phyloP scores from a whole-genome alignment of 768 basidiomycete species.

The Cubamyces lactineus region DNA sequence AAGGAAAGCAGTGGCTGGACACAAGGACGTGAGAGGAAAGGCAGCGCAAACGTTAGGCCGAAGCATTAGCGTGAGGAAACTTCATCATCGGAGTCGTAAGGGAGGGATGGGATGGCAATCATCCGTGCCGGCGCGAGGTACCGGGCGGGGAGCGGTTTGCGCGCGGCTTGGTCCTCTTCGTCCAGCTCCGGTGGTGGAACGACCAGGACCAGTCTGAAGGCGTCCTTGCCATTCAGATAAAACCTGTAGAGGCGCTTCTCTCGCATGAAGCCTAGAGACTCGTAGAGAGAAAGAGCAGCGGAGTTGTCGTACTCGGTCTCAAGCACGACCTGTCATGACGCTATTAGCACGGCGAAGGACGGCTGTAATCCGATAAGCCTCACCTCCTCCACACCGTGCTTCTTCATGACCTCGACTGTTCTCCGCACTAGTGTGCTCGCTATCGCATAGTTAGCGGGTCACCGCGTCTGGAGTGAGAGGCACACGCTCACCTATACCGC shows the following conservation, averaged over 20 bases:
- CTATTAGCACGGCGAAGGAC: neutral
- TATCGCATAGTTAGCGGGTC: slow-evolving; percentile 44
- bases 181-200: slow-evolving; percentile 40
- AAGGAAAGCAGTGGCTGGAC: neutral
- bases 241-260: slow-evolving; percentile 95
- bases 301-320: slow-evolving; percentile 96
- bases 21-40: neutral
- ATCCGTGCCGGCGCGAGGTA: slow-evolving; percentile 29
- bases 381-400: slow-evolving; percentile 85
- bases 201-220: slow-evolving; percentile 78
- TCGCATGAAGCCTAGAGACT: slow-evolving; percentile 90
- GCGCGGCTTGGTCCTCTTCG: slow-evolving; percentile 17
- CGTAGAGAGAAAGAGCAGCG: slow-evolving; percentile 87
- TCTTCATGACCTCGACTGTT: slow-evolving; percentile 84
- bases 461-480: slow-evolving; percentile 16
- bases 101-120: slow-evolving; percentile 26
- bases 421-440: slow-evolving; percentile 84
- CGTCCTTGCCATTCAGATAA: slow-evolving; percentile 97
- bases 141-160: slow-evolving; percentile 14
- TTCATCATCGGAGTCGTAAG: slow-evolving; percentile 33
- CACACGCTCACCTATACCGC: slow-evolving; percentile 82
- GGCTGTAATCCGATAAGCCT: slow-evolving; percentile 30
- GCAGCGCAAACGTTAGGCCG: neutral
- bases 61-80: slow-evolving; percentile 29
- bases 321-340: slow-evolving; percentile 69